These are phyloP conservation scores for Actinomucor elegans DNA, from an alignment of 371 early-diverging fungal genomes.

Conservation along the genomic window DNA sequence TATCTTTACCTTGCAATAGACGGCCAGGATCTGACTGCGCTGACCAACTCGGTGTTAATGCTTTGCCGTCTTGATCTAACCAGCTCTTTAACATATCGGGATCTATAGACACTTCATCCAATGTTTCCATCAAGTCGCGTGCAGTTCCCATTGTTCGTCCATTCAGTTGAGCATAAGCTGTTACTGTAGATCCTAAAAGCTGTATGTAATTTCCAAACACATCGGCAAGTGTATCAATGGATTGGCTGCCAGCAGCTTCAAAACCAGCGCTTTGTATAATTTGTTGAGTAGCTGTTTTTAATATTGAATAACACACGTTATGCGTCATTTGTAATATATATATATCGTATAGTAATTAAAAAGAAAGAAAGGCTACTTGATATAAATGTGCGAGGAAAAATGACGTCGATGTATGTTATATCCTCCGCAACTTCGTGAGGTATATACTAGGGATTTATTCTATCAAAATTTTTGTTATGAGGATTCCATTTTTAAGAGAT, in stretches of 20 bases:
- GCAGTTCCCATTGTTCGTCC: constrained; percentile 38
- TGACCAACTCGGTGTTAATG: constrained; percentile 44
- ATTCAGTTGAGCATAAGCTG: constrained; percentile 42
- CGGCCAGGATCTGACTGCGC: constrained; percentile 49
- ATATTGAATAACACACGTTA: constrained; percentile 43
- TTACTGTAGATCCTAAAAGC: constrained; percentile 36
- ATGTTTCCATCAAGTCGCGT: constrained; percentile 35
- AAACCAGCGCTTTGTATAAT: constrained; percentile 51
- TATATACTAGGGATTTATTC: too few relatives aligned
- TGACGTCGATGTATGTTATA: too few relatives aligned
- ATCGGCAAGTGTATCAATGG: constrained; percentile 44
- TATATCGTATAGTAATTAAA: not conserved
- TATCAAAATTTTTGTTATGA: too few relatives aligned
- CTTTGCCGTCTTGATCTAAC: constrained; percentile 47
- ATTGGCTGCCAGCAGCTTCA: constrained; percentile 37
- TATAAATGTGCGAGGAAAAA: too few relatives aligned
- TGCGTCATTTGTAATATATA: constrained; percentile 35
- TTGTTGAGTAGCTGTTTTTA: constrained; percentile 44
- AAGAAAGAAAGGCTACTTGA: not conserved
- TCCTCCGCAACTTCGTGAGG: too few relatives aligned
- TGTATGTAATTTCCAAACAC: constrained; percentile 44
- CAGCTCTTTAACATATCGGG: constrained; percentile 29
- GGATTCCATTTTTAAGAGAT: too few relatives aligned
- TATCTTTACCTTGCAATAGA: constrained; percentile 35
- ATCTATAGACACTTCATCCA: constrained; percentile 32